These are phyloP conservation scores for Magnolia changhungtana DNA, from an alignment of 164 flowering plant species.

Conservation along the genomic window DNA sequence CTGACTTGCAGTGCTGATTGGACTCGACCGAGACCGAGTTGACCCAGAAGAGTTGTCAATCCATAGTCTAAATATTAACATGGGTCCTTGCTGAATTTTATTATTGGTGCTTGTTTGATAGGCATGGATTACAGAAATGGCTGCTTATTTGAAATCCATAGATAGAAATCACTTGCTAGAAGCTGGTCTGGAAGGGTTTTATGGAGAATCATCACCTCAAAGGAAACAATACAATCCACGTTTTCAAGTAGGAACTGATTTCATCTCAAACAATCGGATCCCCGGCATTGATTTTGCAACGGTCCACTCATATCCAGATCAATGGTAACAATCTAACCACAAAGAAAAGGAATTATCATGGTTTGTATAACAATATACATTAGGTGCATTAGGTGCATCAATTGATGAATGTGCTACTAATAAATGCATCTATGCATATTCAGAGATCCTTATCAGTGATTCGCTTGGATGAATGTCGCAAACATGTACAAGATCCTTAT, in stretches of 20 bases:
- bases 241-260: slow-evolving; percentile 64
- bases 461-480: no score
- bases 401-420: no score
- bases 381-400: neutral
- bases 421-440: no score
- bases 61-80: no score
- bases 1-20: no score
- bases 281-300: slow-evolving; percentile 71
- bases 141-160: slow-evolving; percentile 57
- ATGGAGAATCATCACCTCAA: slow-evolving; percentile 34
- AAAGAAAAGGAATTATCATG: neutral
- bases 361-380: neutral
- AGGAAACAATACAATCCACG: slow-evolving; percentile 41
- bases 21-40: no score
- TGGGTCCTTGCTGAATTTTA: neutral
- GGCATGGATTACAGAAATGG: slow-evolving; percentile 81
- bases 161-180: slow-evolving; percentile 67
- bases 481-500: no score
- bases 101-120: slow-evolving; percentile 18
- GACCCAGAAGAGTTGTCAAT: no score
- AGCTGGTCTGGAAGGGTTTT: slow-evolving; percentile 80
- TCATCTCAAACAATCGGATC: slow-evolving; percentile 59
- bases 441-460: no score
- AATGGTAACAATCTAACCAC: slow-evolving; percentile 39
- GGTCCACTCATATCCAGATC: slow-evolving; percentile 73